Conservation (phyloP, 1,284 basidiomycete species). For the Sutorius eximius region DNA sequence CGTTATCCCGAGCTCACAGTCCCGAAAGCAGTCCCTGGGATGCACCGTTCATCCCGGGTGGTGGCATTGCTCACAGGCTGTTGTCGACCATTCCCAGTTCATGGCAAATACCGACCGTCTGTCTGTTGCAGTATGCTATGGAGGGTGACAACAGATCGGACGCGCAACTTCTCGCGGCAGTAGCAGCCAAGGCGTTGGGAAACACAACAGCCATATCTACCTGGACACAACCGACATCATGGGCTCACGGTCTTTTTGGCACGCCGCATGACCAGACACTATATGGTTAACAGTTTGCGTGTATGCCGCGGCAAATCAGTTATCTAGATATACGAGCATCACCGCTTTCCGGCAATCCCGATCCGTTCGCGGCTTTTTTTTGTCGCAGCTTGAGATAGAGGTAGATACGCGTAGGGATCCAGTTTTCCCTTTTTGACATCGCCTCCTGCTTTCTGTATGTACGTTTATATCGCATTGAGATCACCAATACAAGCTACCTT, state of each 20-base stretch:
- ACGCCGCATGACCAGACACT: conserved; percentile 68
- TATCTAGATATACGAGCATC: conserved; percentile 12
- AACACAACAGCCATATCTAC: conserved; percentile 29
- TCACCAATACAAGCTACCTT: neutral
- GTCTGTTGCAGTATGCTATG: conserved; percentile 64
- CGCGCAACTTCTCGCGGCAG: conserved; percentile 60
- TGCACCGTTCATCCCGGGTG: conserved; percentile 70
- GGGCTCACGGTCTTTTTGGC: conserved; percentile 70
- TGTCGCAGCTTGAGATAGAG: conserved; percentile 81
- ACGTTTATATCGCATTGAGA: neutral
- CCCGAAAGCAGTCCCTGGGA: conserved; percentile 31
- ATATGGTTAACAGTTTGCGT: conserved; percentile 52
- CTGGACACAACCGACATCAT: conserved; percentile 65
- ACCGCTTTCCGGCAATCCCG: conserved; percentile 52
- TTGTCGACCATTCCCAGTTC: conserved; percentile 52
- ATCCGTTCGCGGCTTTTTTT: conserved; percentile 49
- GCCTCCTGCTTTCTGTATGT: conserved; percentile 85
- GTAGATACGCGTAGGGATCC: conserved; percentile 92
- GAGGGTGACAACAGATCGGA: conserved; percentile 81
- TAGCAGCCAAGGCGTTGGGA: conserved; percentile 50
- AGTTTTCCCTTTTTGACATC: conserved; percentile 86
- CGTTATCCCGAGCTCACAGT: conserved; percentile 38
- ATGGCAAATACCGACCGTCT: conserved; percentile 58
- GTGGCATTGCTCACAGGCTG: conserved; percentile 68
- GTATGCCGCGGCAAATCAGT: neutral